Evolutionary conservation across 108 stramenopile genomes (phyloP), one percentile per base, ranked within the genome.

Genomic region (Cyclotella distinguenda): DNA sequence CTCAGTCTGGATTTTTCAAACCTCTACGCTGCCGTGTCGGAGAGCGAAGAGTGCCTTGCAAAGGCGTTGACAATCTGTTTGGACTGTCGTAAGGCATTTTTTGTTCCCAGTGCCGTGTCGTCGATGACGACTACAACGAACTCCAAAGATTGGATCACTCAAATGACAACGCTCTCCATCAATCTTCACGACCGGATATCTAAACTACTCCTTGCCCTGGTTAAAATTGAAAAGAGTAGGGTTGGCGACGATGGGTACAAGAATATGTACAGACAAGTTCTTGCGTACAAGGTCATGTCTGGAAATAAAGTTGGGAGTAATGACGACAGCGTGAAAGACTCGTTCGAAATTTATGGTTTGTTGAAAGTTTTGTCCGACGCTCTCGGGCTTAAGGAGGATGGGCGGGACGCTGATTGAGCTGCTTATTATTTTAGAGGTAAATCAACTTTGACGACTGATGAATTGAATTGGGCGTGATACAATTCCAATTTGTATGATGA

Each of bases 1-100:
- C 62, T 93, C 16, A 88, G 87, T 52, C 56, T 93, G 28, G 92
- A 93, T 65, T 66, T 89, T 49, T 82, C 86, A 0, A 83, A 77
- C 55, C 54, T 93, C 44, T 93, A 89, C 46, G 78, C 91, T 10
- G 75, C 85, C 3, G 87, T 88, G 31, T 74, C 72, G n/a, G 84
- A 52, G 12, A 27, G 84, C 10, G 80, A 89, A 71, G 89, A 90
- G 47, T 82, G 92, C 40, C 65, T 81, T 6, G 32, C 48, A 6
- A 82, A 89, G 55, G 88, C 92, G 0, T 61, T 93, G 60, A 31
- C 43, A 13, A 69, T 86, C 33, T 93, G 87, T 59, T 55, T 93
- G 57, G 92, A 93, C 66, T 82, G 87, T 9, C 58, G 60, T 31
- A 68, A 62, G 34, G 85, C 85, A 9, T 90, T 93, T n/a, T n/a